Percentiles rank a stretch among this genome's conserved stretches.
These are phyloP conservation scores for Phytophthora sp. DNA, from an alignment of 352 stramenopile species.

Conservation along the genomic window DNA sequence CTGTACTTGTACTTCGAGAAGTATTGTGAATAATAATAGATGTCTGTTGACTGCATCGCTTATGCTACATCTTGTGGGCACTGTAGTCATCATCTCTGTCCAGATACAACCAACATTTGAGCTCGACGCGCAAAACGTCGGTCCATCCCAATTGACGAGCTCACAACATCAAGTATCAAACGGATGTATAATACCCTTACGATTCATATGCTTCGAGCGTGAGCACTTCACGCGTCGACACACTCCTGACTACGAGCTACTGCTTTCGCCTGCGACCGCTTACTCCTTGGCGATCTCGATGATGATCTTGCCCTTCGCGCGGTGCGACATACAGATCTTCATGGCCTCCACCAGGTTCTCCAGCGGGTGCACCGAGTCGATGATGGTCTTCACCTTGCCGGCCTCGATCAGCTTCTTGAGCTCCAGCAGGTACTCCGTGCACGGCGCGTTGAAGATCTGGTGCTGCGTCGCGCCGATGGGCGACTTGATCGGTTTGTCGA, in stretches of 20 bases:
- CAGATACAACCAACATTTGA: too few relatives aligned
- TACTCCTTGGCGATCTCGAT: conserved; percentile 49
- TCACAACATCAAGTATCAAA: too few relatives aligned
- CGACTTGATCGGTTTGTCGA: conserved; percentile 50
- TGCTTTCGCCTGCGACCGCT: background rate
- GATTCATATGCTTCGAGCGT: background rate
- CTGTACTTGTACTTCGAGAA: too few relatives aligned
- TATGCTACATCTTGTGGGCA: too few relatives aligned
- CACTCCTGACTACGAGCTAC: background rate
- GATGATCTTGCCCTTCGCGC: conserved; percentile 71
- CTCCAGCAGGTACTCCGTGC: too few relatives aligned
- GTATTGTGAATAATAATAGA: too few relatives aligned
- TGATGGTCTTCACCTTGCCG: conserved; percentile 42
- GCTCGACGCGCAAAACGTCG: too few relatives aligned
- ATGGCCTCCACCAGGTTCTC: conserved; percentile 57
- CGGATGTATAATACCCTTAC: background rate
- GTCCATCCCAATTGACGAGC: too few relatives aligned
- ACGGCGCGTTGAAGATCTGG: conserved; percentile 11
- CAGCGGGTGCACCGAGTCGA: conserved; percentile 60
- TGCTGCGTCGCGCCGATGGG: conserved; percentile 47
- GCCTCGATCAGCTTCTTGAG: conserved; percentile 20
- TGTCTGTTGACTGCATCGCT: too few relatives aligned
- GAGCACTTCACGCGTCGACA: background rate
- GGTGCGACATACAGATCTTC: conserved; percentile 53
- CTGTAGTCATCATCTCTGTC: too few relatives aligned